Percentiles rank a stretch among this genome's conserved stretches.
Evolutionary conservation across 2,329 filamentous ascomycete species (phyloP).

Genomic region (Nothopassalora personata): DNA sequence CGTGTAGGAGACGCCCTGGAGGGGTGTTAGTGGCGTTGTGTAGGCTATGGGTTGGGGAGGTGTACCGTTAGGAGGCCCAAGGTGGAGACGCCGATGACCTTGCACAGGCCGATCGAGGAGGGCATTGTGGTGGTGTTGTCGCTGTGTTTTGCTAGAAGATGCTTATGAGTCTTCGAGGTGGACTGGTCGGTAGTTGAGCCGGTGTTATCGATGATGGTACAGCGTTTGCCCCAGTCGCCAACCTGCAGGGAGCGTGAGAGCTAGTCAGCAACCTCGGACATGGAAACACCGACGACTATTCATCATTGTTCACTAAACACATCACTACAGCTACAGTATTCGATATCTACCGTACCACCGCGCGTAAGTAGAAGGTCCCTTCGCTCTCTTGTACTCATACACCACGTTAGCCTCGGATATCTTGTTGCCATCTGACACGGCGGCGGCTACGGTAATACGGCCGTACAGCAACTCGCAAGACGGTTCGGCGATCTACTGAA

Average conservation of each 20-base stretch:
- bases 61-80: slow-evolving; percentile 58
- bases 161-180: neutral
- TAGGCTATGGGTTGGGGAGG: slow-evolving; percentile 3
- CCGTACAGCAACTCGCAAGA: neutral
- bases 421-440: neutral
- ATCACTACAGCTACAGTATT: neutral
- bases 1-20: slow-evolving; percentile 84
- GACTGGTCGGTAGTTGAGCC: neutral
- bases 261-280: too few species aligned
- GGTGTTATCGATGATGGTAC: neutral
- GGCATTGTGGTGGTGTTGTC: slow-evolving; percentile 27
- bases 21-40: slow-evolving; percentile 7
- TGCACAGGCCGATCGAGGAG: slow-evolving; percentile 66
- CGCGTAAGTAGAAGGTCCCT: neutral
- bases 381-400: neutral
- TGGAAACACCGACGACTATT: too few species aligned
- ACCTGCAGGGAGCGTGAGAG: too few species aligned
- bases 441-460: neutral
- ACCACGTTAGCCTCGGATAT: neutral
- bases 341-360: neutral
- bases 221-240: neutral
- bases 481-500: neutral
- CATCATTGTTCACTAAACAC: neutral
- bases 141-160: neutral
- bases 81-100: slow-evolving; percentile 89